A percentile compares a stretch with the other conserved stretches of the same genome.
These are phyloP conservation scores for Blumeria hordei DNA, from an alignment of 2,329 filamentous ascomycete species.

Conservation along the genomic window DNA sequence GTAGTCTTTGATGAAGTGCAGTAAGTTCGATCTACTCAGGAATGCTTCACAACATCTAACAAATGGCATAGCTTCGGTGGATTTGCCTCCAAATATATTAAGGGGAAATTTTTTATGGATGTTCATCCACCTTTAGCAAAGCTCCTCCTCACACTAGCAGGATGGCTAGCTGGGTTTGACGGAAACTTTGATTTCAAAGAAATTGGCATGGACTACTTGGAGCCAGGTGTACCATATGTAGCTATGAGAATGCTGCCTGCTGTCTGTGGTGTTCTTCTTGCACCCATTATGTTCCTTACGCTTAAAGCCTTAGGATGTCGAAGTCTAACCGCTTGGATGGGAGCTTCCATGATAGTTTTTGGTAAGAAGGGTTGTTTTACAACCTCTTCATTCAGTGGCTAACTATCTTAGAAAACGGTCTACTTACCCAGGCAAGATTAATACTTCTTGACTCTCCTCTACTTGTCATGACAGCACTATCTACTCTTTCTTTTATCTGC, in stretches of 20 bases:
- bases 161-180: constrained; percentile 85
- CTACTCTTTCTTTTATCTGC: constrained; percentile 67
- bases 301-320: constrained; percentile 78
- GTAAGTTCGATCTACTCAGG: constrained; percentile 29
- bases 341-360: constrained; percentile 72
- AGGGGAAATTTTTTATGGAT: constrained; percentile 98
- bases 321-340: constrained; percentile 61
- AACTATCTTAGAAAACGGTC: constrained; percentile 54
- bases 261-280: constrained; percentile 64
- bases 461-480: constrained; percentile 80
- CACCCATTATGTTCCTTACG: constrained; percentile 84
- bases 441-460: constrained; percentile 92
- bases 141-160: constrained; percentile 82
- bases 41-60: constrained; percentile 5
- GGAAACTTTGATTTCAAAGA: constrained; percentile 98
- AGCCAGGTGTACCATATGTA: constrained; percentile 86
- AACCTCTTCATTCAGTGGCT: constrained; percentile 4
- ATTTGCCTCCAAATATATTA: constrained; percentile 97
- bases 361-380: constrained; percentile 25
- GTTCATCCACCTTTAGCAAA: constrained; percentile 97
- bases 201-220: constrained; percentile 95
- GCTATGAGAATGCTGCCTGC: constrained; percentile 91
- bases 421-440: constrained; percentile 80
- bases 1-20: constrained; percentile 99
- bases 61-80: constrained; percentile 54